phyloP scores from a whole-genome alignment of 2,329 filamentous ascomycete species.

The Colletotrichum tropicicola region DNA sequence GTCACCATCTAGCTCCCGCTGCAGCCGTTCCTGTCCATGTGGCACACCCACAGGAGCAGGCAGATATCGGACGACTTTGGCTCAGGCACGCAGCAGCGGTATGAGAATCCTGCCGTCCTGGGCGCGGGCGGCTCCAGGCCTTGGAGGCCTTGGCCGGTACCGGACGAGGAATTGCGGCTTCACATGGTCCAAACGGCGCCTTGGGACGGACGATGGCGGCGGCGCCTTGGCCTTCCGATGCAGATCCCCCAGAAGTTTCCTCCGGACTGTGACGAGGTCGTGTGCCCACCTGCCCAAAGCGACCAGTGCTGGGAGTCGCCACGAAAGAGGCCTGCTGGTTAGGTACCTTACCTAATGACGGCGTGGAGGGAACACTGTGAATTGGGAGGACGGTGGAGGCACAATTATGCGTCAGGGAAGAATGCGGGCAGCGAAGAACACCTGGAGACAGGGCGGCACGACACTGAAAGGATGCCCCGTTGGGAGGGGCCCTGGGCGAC shows the following conservation, averaged over 20 bases:
- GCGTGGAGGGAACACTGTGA: too few species aligned
- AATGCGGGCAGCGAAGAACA: slow-evolving; percentile 19
- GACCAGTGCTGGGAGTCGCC: too few species aligned
- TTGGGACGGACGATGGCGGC: background rate
- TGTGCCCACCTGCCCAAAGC: slow-evolving; percentile 26
- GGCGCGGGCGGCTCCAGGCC: background rate
- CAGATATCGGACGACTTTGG: slow-evolving; percentile 9
- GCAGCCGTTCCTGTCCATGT: slow-evolving; percentile 34
- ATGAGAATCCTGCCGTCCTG: background rate
- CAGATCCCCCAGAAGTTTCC: background rate
- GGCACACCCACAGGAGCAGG: slow-evolving; percentile 10
- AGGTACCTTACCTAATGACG: too few species aligned
- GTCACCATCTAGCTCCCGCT: slow-evolving; percentile 2
- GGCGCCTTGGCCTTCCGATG: background rate
- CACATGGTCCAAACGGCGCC: background rate
- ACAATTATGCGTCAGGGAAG: slow-evolving; percentile 12
- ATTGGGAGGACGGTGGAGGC: background rate
- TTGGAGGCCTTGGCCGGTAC: background rate
- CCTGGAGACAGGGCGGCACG: slow-evolving; percentile 14
- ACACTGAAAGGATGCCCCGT: slow-evolving; percentile 8
- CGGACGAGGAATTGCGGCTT: background rate
- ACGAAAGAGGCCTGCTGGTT: too few species aligned
- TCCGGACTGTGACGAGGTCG: slow-evolving; percentile 1
- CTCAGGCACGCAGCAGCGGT: background rate
- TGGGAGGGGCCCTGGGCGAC: background rate